Evolutionary conservation across 331 rosid genomes (phyloP).

Genomic region (Erythrophleum ivorense): DNA sequence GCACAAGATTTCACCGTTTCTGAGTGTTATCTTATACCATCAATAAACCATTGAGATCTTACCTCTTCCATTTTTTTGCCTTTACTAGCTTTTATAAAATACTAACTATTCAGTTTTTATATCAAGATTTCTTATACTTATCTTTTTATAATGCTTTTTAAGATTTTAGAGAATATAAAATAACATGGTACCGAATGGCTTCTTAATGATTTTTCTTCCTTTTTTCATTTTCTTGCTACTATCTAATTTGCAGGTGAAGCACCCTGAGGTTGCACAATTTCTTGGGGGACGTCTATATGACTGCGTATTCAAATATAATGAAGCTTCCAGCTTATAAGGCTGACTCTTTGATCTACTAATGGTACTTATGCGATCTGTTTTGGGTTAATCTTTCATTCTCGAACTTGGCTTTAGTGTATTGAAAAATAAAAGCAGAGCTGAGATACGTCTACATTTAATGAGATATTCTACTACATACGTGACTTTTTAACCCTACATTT

Average conservation of each 20-base stretch:
- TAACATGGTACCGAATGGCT: not conserved
- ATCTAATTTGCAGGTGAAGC: slow-evolving; percentile 72
- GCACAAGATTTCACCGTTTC: too few species aligned
- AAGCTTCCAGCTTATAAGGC: slow-evolving; percentile 52
- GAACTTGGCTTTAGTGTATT: not conserved
- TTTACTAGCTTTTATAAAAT: too few species aligned
- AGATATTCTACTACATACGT: not conserved
- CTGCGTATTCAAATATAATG: slow-evolving; percentile 80
- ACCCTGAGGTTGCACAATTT: slow-evolving; percentile 90
- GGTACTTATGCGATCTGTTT: slow-evolving; percentile 8
- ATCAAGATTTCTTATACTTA: too few species aligned
- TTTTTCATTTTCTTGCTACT: not conserved
- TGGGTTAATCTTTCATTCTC: slow-evolving; percentile 15
- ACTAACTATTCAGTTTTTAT: too few species aligned
- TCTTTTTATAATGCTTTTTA: too few species aligned
- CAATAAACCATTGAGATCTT: too few species aligned
- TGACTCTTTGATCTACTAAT: slow-evolving; percentile 31
- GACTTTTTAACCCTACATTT: not conserved
- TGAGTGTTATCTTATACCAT: too few species aligned
- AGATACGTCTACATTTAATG: not conserved
- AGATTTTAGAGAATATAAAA: not conserved
- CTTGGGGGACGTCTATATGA: slow-evolving; percentile 94
- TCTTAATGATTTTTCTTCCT: not conserved
- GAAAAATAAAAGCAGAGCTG: not conserved
- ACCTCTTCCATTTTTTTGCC: too few species aligned